phyloP scores from a whole-genome alignment of 805 yeast species.

The Spathaspora arborariae region DNA sequence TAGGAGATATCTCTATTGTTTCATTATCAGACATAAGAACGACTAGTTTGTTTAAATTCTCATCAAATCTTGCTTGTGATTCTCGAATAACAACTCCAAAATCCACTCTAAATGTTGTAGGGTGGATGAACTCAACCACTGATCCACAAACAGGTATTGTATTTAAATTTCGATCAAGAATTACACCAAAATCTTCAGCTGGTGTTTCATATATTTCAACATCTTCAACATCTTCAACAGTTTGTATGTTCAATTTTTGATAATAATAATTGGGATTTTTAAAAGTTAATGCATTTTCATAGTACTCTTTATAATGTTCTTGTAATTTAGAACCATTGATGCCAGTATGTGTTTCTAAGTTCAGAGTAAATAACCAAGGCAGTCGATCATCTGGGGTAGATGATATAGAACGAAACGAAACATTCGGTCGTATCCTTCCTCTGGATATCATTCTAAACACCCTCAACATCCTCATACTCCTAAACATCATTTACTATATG shows the following conservation, averaged over 20 bases:
- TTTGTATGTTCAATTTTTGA: not conserved
- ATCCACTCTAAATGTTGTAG: constrained; percentile 9
- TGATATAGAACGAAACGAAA: not conserved
- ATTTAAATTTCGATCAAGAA: constrained; percentile 10
- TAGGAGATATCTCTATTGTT: constrained; percentile 21
- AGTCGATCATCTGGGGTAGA: not conserved
- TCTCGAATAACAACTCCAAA: constrained; percentile 37
- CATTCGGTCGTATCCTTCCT: not conserved
- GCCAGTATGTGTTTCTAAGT: not conserved
- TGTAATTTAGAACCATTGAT: not conserved
- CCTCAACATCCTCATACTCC: not conserved
- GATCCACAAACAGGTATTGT: constrained; percentile 31
- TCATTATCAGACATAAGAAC: constrained; percentile 33
- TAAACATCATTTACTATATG: not conserved
- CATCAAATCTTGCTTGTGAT: constrained; percentile 30
- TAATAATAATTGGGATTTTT: not conserved
- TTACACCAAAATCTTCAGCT: constrained; percentile 6
- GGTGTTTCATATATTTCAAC: not conserved
- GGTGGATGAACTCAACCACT: constrained; percentile 31
- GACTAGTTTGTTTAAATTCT: constrained; percentile 24
- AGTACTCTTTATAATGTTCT: not conserved
- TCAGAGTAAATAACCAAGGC: not conserved
- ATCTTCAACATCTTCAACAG: not conserved
- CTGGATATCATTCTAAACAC: not conserved
- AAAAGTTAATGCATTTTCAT: not conserved